phyloP scores from a whole-genome alignment of 192 early-diverging fungal genomes.

The Helicostylum pulchrum region DNA sequence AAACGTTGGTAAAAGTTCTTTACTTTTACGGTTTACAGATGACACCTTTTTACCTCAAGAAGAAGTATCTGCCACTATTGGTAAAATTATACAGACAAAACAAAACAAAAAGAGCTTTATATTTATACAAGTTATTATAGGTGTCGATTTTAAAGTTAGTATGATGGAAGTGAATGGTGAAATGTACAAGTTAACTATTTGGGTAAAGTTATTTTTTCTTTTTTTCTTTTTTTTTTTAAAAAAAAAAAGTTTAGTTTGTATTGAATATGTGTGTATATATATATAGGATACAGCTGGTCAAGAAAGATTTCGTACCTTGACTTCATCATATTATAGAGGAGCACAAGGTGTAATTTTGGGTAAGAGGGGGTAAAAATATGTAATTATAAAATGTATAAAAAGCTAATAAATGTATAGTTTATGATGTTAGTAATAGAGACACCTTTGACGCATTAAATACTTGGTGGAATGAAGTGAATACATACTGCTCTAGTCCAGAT shows the following conservation, averaged over 20 bases:
- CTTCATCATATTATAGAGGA: conserved; percentile 95
- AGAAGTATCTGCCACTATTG: conserved; percentile 88
- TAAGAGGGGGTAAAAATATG: conserved; percentile 25
- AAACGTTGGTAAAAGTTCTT: conserved; percentile 91
- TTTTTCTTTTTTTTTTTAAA: too few relatives aligned
- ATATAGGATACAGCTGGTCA: conserved; percentile 97
- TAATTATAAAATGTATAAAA: not conserved
- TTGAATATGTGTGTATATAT: not conserved
- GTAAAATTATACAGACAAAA: conserved; percentile 30
- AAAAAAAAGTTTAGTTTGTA: not conserved
- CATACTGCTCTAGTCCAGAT: conserved; percentile 80
- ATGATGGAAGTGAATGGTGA: conserved; percentile 78
- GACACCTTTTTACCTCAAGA: conserved; percentile 91
- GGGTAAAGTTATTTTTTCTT: conserved; percentile 51
- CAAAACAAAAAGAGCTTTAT: not conserved
- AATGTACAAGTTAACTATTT: conserved; percentile 95
- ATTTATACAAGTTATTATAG: conserved; percentile 72
- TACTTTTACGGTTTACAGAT: conserved; percentile 92
- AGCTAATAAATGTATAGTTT: conserved; percentile 57
- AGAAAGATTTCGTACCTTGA: conserved; percentile 96
- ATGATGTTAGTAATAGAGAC: conserved; percentile 92
- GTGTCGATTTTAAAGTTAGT: conserved; percentile 98
- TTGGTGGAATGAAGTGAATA: conserved; percentile 96
- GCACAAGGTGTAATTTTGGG: conserved; percentile 97
- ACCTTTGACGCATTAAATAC: conserved; percentile 88